phyloP scores from a whole-genome alignment of 306 rosid species.

The Ochetophila trinervis region DNA sequence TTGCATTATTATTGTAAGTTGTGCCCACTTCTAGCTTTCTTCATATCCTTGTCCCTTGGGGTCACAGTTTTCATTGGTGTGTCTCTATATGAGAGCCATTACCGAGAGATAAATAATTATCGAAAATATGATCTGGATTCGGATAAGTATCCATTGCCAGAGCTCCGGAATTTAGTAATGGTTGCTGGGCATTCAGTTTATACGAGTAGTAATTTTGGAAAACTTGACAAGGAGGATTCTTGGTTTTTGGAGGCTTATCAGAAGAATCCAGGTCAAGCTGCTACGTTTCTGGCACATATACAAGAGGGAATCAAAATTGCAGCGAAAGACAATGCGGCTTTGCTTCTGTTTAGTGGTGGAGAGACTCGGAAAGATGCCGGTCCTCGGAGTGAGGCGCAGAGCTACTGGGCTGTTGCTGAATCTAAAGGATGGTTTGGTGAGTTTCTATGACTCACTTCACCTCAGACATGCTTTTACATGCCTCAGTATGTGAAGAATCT shows the following conservation, averaged over 20 bases:
- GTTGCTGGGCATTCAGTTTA: conserved; percentile 96
- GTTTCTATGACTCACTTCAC: conserved; percentile 22
- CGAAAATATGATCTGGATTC: conserved; percentile 24
- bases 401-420: conserved; percentile 94
- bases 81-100: conserved; percentile 45
- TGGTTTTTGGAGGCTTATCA: conserved; percentile 95
- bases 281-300: conserved; percentile 73
- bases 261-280: conserved; percentile 87
- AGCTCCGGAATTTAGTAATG: conserved; percentile 78
- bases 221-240: conserved; percentile 78
- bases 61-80: conserved; percentile 46
- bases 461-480: conserved; percentile 2
- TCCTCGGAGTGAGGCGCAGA: conserved; percentile 95
- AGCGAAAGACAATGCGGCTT: conserved; percentile 53
- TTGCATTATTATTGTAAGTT: conserved; percentile 52
- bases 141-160: conserved; percentile 50
- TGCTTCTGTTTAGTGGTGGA: conserved; percentile 93
- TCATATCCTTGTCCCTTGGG: conserved; percentile 47
- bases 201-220: conserved; percentile 71
- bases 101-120: conserved; percentile 24
- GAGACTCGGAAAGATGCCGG: conserved; percentile 88
- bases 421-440: conserved; percentile 85
- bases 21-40: conserved; percentile 50
- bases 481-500: background rate
- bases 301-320: conserved; percentile 54